Conservation (phyloP, 2,329 filamentous ascomycete genomes). For the Xylaria sp. region DNA sequence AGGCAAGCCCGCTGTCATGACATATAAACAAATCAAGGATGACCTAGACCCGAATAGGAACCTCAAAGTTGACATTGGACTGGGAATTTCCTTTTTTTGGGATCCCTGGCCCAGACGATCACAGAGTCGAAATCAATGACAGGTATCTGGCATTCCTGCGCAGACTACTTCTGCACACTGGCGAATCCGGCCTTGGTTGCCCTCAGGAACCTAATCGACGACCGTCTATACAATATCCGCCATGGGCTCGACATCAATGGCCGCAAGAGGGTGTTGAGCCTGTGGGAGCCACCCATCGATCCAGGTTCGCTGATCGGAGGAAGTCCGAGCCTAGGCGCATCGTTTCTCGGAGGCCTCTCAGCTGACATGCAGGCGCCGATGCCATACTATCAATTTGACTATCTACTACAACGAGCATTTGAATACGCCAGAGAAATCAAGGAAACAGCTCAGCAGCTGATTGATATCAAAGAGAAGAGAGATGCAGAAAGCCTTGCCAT, state of each 20-base stretch:
- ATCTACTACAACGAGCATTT: constrained; percentile 1
- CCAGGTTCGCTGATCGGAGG: constrained; percentile 3
- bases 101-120: neutral
- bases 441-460: neutral
- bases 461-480: constrained; percentile 11
- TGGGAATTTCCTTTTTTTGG: constrained; percentile 23
- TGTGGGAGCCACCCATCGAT: constrained; percentile 21
- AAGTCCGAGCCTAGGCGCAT: constrained; percentile 2
- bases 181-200: constrained; percentile 8
- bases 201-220: constrained; percentile 5
- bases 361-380: constrained; percentile 14
- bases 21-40: constrained; percentile 9
- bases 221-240: constrained; percentile 18
- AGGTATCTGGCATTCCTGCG: constrained; percentile 8
- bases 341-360: constrained; percentile 5
- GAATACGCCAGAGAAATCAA: constrained; percentile 5
- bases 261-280: neutral
- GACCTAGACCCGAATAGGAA: constrained; percentile 14
- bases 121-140: constrained; percentile 1
- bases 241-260: constrained; percentile 20
- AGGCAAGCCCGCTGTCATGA: constrained; percentile 1
- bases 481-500: constrained; percentile 3
- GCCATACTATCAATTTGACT: constrained; percentile 11
- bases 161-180: constrained; percentile 20
- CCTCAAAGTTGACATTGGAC: constrained; percentile 1